Evolutionary conservation across 2,329 filamentous ascomycete species (phyloP), one percentile per base, ranked within the genome.

Genomic region (Phialophora macrospora): DNA sequence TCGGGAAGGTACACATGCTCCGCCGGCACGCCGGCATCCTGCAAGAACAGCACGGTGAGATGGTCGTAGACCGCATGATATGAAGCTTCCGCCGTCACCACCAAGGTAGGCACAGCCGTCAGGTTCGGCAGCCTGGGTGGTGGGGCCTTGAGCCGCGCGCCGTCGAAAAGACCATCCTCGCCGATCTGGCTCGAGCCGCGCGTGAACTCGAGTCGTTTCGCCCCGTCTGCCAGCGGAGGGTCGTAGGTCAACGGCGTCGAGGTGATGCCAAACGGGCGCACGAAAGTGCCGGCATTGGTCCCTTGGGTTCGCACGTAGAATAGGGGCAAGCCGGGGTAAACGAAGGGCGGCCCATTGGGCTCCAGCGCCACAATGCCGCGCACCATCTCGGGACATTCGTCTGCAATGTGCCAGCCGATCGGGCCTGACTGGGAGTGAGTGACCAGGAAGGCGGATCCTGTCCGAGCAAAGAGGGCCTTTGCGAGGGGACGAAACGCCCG

Each of bases 21-120:
- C 0, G 79, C 77, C 5, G 63, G 41, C 1, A 82, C 78, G 0
- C 85, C 84, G 2, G 81, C 83, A 71, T 88, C 85, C 56, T 74
- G 70, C 71, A 88, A 71, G 71, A 83, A 88, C 17, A 74, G 66
- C 1, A 83, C 80, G 0, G 82, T 85, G 41, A 83, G 85, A 73
- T 83, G 82, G 68, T 88, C 86, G 65, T 83, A 87, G 11, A 77
- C 73, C 2, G 77, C 75, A 73, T 88, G 86, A 14, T 79, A 81
- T 58, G 82, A 84, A 2, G 85, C 81, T 63, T 87, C 81, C 0
- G 77, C 77, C 0, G 84, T 87, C 24, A 86, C 70, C 17, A 87
- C 68, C 1, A 84, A 73, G 6, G 83, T 80, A 0, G 80, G 81
- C 7, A 86, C 77, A n/a, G 77, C 76, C 2, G 74, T 71, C 9